Conservation (phyloP, 2,329 filamentous ascomycete species). For the Escovopsis weberi region DNA sequence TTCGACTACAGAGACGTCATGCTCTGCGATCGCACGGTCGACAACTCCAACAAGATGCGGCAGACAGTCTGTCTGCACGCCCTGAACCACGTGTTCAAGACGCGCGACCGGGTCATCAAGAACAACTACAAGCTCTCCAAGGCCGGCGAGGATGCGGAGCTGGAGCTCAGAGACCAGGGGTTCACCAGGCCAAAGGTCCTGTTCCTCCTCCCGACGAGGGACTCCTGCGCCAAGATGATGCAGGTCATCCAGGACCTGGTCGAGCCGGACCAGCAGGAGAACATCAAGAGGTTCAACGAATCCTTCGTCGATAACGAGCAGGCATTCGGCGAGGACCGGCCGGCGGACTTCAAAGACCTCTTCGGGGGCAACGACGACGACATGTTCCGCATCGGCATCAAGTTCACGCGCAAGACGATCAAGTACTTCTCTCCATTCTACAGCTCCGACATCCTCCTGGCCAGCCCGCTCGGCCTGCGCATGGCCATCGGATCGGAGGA, state of each 20-base stretch:
- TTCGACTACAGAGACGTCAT: conserved; percentile 76
- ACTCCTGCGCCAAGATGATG: conserved; percentile 67
- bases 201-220: conserved; percentile 76
- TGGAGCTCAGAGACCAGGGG: conserved; percentile 80
- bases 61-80: conserved; percentile 67
- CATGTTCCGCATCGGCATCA: conserved; percentile 90
- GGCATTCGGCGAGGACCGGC: conserved; percentile 57
- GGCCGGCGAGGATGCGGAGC: conserved; percentile 45
- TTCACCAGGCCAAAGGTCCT: conserved; percentile 91
- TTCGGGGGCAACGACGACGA: conserved; percentile 96
- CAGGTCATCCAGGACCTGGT: conserved; percentile 63
- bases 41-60: conserved; percentile 55
- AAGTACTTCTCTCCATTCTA: conserved; percentile 95
- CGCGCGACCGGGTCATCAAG: conserved; percentile 79
- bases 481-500: conserved; percentile 77
- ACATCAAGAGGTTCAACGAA: conserved; percentile 83
- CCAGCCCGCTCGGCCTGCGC: conserved; percentile 76
- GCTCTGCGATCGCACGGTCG: conserved; percentile 54
- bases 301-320: conserved; percentile 54
- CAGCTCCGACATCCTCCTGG: conserved; percentile 87
- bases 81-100: conserved; percentile 87
- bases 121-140: conserved; percentile 71
- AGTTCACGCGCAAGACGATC: conserved; percentile 89
- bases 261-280: conserved; percentile 82
- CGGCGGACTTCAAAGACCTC: conserved; percentile 74